Base-by-base conservation (phyloP, 805 yeast genomes). In the Yarrowia hollandica region DNA sequence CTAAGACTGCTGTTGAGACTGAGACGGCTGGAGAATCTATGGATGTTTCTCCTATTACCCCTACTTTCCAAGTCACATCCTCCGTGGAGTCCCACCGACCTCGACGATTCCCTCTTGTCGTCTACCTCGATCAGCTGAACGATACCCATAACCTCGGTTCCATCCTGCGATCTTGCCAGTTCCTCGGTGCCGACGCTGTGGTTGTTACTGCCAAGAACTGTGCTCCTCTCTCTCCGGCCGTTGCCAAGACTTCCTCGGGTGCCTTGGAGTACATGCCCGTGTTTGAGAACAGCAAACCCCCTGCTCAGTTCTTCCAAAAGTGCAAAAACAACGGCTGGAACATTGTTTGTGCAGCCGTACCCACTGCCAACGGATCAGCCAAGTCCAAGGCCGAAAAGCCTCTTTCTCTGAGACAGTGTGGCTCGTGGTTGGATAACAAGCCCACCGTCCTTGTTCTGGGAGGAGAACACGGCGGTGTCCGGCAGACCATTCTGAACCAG, bases 81-180 rank as follows among this genome's bases (percentile, higher is more conserved):
- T 23, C 52, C 14, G 54, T 30, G 19, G 23, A 23, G 33, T 41
- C 39, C 26, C 39, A 50, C 22, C 34, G 42, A 14, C 37, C 44
- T 21, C 11, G 63, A 38, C 39, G 58, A 12, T 58, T 72, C 65
- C 95, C 96, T 2, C 65, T 90, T 15, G 96, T 90, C 0, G 64
- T 90, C 3, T 89, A 79, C 65, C 72, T 90, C 22, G 96, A 90
- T 70, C 89, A 87, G 61, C 77, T 90, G 41, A 82, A 88, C 12
- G 96, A 90, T 69, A 92, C 96, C 0, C 95, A 88, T 69, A 90
- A 90, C 68, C 75, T 88, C 64, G 97, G 97, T 7, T 94, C 92
- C 21, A 82, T 90, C 39, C 72, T 88, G 25, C 75, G 97, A 68
- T 81, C 90, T 2, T 92, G 95, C 0, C 86, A 83, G 72, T 90